Percentiles rank a stretch among this genome's conserved stretches.
Conservation (phyloP, 176 grass and related monocot species). For the Rhynchospora pubera region DNA sequence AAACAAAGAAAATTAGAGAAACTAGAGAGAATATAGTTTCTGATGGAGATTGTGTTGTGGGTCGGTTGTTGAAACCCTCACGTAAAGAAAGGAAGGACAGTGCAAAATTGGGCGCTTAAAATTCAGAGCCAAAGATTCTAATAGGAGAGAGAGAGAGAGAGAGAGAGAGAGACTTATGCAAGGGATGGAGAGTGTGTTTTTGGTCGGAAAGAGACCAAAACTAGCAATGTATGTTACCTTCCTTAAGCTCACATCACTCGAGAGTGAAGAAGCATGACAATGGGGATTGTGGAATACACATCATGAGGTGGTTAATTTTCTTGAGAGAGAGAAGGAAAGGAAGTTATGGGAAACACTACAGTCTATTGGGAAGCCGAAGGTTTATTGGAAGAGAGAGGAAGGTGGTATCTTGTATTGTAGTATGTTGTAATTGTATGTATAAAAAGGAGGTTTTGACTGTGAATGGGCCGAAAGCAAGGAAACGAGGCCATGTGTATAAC, state of each 20-base stretch:
- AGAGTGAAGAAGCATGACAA: neutral
- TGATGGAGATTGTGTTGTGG: neutral
- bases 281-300: no score
- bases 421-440: no score
- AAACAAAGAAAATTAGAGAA: neutral
- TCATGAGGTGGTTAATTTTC: no score
- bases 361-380: no score
- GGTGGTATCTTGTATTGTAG: neutral
- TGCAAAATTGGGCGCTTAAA: neutral
- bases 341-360: constrained; percentile 8
- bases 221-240: neutral
- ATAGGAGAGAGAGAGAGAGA: neutral
- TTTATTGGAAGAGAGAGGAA: constrained; percentile 6
- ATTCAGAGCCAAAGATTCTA: constrained; percentile 18
- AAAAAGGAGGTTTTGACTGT: neutral
- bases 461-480: constrained; percentile 15
- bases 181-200: constrained; percentile 1
- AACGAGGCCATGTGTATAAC: constrained; percentile 20
- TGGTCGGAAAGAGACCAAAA: neutral
- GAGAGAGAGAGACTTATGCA: neutral
- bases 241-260: neutral
- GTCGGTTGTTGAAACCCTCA: constrained; percentile 13
- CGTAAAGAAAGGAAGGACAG: constrained; percentile 16
- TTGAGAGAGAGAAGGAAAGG: neutral
- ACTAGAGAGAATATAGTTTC: no score